Evolutionary conservation across 768 basidiomycete genomes (phyloP), one percentile per base, ranked within the genome.

Genomic region (Solioccasus polychromus): DNA sequence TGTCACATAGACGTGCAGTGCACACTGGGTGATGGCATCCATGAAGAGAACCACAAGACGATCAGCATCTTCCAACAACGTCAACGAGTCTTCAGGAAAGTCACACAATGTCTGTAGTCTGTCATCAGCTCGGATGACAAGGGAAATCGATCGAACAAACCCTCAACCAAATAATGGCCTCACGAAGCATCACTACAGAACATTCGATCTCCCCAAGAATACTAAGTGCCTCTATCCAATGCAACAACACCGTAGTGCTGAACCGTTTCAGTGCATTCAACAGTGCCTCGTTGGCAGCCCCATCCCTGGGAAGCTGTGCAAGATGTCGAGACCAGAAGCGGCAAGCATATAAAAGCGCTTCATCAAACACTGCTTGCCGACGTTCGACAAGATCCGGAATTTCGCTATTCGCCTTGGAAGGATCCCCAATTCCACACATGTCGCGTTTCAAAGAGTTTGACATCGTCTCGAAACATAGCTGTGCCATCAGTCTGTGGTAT

Each of bases 271-370:
- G 15, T 1, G 39, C 50, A 20, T 10, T 18, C 12, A 59, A 11
- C 19, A 58, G n/a, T 12, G n/a, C 24, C 2, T 58, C 50, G 7
- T 42, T 39, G 6, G 51, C 39, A 20, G 42, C n/a, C 0, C 49
- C 50, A 8, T 43, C 50, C 1, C 22, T 40, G 18, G 49, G 39
- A n/a, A 55, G 44, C 22, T 32, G 59, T 2, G 47, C 17, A 5
- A 58, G 49, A 26, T 58, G 57, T 40, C 25, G 48, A 2, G 55
- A 46, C 57, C 57, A 59, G 35, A 50, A 59, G 1, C 53, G 47
- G 26, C 57, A 59, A 17, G 57, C 47, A 1, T 59, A 59, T n/a
- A 24, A 10, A 19, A 58, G 44, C 0, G 57, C 47, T 31, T 50
- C 56, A 6, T 59, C 46, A 8, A 55, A 46, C 6, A 30, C 53